Percentiles rank a stretch among this genome's conserved stretches.
These are phyloP conservation scores for Globisporangium emineosum DNA, from an alignment of 352 stramenopile species.

Conservation along the genomic window DNA sequence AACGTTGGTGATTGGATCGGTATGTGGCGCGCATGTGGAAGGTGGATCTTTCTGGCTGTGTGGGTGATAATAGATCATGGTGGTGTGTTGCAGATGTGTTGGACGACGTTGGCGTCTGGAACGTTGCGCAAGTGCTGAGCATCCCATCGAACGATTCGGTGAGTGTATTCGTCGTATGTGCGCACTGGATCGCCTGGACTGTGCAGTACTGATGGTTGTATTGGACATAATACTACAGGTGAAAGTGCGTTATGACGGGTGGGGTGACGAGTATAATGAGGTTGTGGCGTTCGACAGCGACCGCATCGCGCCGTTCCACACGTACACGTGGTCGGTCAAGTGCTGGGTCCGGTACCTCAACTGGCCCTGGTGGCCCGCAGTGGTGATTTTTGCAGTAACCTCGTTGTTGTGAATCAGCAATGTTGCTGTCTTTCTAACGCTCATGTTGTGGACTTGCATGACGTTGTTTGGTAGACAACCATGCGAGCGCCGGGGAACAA, in stretches of 20 bases:
- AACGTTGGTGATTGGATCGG: slow-evolving; percentile 18
- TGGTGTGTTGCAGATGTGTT: slow-evolving; percentile 14
- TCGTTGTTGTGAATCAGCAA: neutral
- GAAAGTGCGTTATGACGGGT: slow-evolving; percentile 70
- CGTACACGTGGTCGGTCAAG: slow-evolving; percentile 75
- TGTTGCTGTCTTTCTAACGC: neutral
- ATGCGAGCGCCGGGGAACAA: slow-evolving; percentile 51
- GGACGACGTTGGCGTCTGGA: slow-evolving; percentile 21
- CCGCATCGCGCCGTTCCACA: slow-evolving; percentile 69
- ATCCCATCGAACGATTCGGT: slow-evolving; percentile 12
- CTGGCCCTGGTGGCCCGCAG: slow-evolving; percentile 67
- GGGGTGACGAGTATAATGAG: slow-evolving; percentile 54
- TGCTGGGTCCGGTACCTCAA: slow-evolving; percentile 83
- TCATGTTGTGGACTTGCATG: neutral
- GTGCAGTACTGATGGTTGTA: no score
- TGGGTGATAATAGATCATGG: neutral
- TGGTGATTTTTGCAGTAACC: slow-evolving; percentile 27
- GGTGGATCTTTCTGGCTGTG: neutral
- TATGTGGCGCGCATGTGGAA: neutral
- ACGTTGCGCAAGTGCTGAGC: slow-evolving; percentile 17
- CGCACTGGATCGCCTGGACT: no score
- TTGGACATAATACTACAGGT: no score
- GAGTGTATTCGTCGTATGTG: neutral
- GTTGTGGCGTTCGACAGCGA: slow-evolving; percentile 48
- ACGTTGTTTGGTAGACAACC: slow-evolving; percentile 32